Base-by-base conservation (phyloP, 1,139 yeast species). In the Debaryomyces sp. region DNA sequence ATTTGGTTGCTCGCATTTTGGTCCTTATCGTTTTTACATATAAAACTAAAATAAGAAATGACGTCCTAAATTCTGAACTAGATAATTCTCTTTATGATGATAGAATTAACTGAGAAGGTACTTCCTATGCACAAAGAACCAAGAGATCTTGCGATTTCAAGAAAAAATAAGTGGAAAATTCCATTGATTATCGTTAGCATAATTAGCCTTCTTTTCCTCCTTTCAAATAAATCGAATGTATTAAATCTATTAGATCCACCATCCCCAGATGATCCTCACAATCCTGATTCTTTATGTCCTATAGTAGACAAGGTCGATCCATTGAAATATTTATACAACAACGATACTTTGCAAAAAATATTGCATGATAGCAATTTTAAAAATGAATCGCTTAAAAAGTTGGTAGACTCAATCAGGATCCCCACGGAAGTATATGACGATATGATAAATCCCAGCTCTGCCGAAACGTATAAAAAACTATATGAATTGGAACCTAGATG, bases 361-460 rank as follows among this genome's bases (percentile, higher is more conserved):
- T 56, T 75, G 7, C 62, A 66, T 42, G 80, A 81, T 54, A 61
- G 69, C 10, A 54, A 57, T 0, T 82, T 71, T 57, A 72, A 71
- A 50, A 60, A 70, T 15, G 44, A 56, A 2, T 75, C 85, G 0
- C 71, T 77, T 24, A 56, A 63, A 10, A 77, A 74, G 54, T 66
- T 84, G 38, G 64, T 78, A 7, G 82, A 80, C 10, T 84, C 91
- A 1, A 73, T 88, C 27, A 75, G 74, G 56, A 69, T 85, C 43
- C 83, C 88, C 15, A 85, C 94, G 6, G 84, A 81, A 56, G 76
- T 82, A 15, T 81, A 70, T 52, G 95, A 87, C 60, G 72, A 70
- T 8, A 65, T 70, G 61, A 58, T 60, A 7, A 63, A 63, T 45
- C 73, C 71, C 0, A 58, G 59, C 12, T 44, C 55, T 10, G 57